Base-by-base conservation (phyloP, 139 green algal genomes). In the Raphidocelis subcapitata region DNA sequence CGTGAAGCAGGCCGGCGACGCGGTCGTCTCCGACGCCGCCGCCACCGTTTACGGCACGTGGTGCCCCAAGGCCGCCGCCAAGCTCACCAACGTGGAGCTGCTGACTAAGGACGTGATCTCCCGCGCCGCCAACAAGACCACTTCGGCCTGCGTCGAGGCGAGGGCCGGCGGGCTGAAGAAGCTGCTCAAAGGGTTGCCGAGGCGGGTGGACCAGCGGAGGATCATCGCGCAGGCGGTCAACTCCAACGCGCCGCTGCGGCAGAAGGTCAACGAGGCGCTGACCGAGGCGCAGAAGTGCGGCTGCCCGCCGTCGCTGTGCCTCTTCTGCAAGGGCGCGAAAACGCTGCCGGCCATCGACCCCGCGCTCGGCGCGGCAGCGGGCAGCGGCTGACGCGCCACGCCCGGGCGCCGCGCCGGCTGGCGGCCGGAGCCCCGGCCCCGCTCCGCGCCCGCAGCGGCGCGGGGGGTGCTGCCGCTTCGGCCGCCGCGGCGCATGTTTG, bases 231-330 rank as follows among this genome's bases (percentile, higher is more conserved):
- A 28, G 5, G 12, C 18, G 54, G 12, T 61, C 10, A 29, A 5
- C 12, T 28, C 24, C 10, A 8, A 61, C 60, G 21, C 21, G 60
- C 32, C 60, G 8, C 20, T 41, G 15, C 4, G 21, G n/a, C 5
- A 69, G 54, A 71, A 64, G n/a, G 35, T 65, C 4, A 35, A 33
- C 24, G 71, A 77, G 1, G 61, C 71, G 28, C 49, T 77, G 29
- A 76, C 70, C 21, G 47, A 69, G 31, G 70, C 70, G 18, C 62
- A 76, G 60, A 46, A 37, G n/a, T 76, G 70, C 36, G 70, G 70
- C 23, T 76, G 70, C 46, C 60, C 61, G 60, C 31, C 15, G 2
- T 36, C 47, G 20, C 33, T 31, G 44, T 76, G 70, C 47, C 51
- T 69, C 1, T 70, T 46, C 57, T 76, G 70, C 33, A 68, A 24